These are phyloP conservation scores for Aegilops umbellulata DNA, from an alignment of 176 grass and related monocot genomes.

Conservation along the genomic window DNA sequence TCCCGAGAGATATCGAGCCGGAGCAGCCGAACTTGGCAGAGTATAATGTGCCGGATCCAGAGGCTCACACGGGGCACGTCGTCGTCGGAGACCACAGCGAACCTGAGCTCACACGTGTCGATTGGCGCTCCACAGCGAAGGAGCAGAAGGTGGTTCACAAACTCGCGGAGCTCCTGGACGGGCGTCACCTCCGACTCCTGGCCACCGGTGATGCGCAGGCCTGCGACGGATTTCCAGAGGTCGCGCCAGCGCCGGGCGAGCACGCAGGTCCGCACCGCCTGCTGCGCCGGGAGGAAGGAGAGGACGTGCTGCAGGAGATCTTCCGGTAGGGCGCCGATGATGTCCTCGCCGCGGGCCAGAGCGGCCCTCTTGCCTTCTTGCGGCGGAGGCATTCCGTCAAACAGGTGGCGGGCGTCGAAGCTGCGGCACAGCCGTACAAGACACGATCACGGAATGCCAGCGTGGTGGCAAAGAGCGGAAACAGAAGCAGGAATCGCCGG, in stretches of 20 bases:
- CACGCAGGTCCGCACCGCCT: conserved; percentile 1
- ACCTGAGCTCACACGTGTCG: background rate
- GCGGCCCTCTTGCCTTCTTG: background rate
- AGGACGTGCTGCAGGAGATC: background rate
- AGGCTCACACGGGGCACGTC: background rate
- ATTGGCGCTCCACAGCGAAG: background rate
- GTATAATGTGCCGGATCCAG: conserved; percentile 3
- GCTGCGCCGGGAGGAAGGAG: conserved; percentile 18
- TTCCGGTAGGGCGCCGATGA: background rate
- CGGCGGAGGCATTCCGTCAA: conserved; percentile 10
- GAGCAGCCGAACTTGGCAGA: background rate
- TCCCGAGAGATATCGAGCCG: background rate
- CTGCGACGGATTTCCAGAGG: background rate
- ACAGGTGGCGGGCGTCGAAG: conserved; percentile 1
- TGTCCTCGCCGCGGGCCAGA: background rate
- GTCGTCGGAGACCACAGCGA: background rate
- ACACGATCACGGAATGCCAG: background rate
- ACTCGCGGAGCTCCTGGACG: conserved; percentile 1
- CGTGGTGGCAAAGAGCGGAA: background rate
- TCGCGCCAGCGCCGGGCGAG: background rate
- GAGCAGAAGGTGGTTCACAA: background rate
- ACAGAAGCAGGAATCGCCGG: background rate
- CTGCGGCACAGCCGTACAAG: background rate
- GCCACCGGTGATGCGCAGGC: background rate
- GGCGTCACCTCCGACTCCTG: background rate